These are phyloP conservation scores for Metarhizium guizhouense DNA, from an alignment of 2,329 filamentous ascomycete species.

Conservation along the genomic window DNA sequence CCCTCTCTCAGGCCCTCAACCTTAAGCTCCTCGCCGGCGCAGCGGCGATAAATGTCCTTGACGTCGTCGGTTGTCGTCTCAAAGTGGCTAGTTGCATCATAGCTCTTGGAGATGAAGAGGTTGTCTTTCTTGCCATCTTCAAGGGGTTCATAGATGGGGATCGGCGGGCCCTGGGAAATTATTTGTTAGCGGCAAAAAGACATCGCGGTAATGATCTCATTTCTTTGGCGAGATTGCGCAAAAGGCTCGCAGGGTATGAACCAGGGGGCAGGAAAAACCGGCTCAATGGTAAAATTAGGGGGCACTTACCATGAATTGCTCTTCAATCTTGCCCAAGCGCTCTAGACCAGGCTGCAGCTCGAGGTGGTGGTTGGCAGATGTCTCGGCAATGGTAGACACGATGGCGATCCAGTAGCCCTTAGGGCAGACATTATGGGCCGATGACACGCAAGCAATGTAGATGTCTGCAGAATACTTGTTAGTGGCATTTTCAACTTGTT, in stretches of 20 bases:
- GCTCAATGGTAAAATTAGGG: not conserved
- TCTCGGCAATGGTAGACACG: constrained; percentile 94
- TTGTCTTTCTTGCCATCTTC: constrained; percentile 77
- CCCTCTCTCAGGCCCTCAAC: constrained; percentile 82
- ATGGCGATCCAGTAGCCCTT: constrained; percentile 99
- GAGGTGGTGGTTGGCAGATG: constrained; percentile 83
- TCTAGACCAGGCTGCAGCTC: constrained; percentile 91
- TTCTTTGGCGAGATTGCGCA: not conserved
- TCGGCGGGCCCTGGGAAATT: constrained; percentile 56
- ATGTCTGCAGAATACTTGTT: constrained; percentile 52
- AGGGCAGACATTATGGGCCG: constrained; percentile 94
- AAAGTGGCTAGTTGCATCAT: constrained; percentile 96
- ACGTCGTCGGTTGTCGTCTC: constrained; percentile 90
- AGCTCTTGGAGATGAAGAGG: constrained; percentile 97
- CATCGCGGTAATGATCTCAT: not conserved
- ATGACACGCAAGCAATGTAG: constrained; percentile 92
- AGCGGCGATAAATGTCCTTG: constrained; percentile 81
- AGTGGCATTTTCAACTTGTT: not conserved
- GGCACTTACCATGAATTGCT: constrained; percentile 77
- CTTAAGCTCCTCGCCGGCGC: constrained; percentile 74
- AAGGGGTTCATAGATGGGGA: constrained; percentile 87
- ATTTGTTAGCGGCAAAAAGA: not conserved
- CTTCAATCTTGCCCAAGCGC: constrained; percentile 85
- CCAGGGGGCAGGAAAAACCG: not conserved
- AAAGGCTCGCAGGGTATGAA: not conserved